Evolutionary conservation across 2,329 filamentous ascomycete genomes (phyloP), one percentile per base, ranked within the genome.

Genomic region (Penicillium sp.): DNA sequence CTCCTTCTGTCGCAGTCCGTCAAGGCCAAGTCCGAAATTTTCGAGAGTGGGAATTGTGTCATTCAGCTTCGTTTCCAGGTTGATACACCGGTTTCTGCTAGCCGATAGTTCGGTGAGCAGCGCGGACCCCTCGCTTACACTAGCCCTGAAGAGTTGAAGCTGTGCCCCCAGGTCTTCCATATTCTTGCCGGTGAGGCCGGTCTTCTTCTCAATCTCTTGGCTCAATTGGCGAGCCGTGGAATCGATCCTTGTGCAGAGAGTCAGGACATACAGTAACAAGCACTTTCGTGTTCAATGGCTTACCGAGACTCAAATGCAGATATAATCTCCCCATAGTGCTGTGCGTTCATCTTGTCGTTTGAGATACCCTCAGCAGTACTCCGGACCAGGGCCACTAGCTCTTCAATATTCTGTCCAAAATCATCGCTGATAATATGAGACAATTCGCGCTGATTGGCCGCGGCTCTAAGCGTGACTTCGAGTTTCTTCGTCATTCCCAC

Each of bases 251-350:
- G 1, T 23, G 35, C 35, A 15, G 7, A 19, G 30, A 31, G 48
- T 61, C 21, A 61, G 21, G 17, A 15, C 2, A n/a, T 11, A 3
- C 8, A 46, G n/a, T 3, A n/a, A 5, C 2, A 17, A 21, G 9
- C 17, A 23, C 2, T 2, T 35, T 19, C 21, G 9, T 26, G 11
- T 19, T 3, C 3, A 6, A 21, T 5, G 11, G 31, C 74, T 65
- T 64, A 78, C 76, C 66, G 66, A 21, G 64, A 60, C 38, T 62
- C 56, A 5, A 69, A 63, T 23, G 64, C 58, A 11, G 65, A 60
- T 17, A 71, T 60, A 21, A 52, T 58, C 7, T 60, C 60, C 19
- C 61, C 67, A 38, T 68, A 69, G n/a, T 60, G 49, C 41, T 70
- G 59, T 13, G 67, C 29, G 19, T 72, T 63, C 7, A 61, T 30